Percentiles rank a stretch among this genome's conserved stretches.
Evolutionary conservation across 2,329 filamentous ascomycete species (phyloP).

Genomic region (Scytalidium sp.): DNA sequence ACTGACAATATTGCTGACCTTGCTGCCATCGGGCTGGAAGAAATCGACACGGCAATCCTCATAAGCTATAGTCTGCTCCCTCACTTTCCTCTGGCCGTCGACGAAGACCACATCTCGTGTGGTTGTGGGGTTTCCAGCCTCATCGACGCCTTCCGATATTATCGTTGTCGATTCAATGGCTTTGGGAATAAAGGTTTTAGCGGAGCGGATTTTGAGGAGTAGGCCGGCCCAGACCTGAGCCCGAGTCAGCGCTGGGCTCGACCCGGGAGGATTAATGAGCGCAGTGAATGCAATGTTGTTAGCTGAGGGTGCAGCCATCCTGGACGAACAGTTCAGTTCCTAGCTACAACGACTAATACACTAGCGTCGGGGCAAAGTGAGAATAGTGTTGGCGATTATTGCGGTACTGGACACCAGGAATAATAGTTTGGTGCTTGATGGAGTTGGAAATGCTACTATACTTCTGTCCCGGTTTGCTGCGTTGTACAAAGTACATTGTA

Average conservation of each 20-base stretch:
- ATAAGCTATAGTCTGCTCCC: conserved; percentile 20
- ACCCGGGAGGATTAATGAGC: conserved; percentile 31
- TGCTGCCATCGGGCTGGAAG: conserved; percentile 15
- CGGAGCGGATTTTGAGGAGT: conserved; percentile 23
- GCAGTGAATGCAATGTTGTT: conserved; percentile 33
- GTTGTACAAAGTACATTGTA: no score
- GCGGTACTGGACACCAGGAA: no score
- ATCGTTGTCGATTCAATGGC: conserved; percentile 21
- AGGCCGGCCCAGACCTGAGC: conserved; percentile 34
- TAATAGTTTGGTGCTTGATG: no score
- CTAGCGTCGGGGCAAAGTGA: no score
- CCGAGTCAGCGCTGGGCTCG: conserved; percentile 24
- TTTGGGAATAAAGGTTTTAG: conserved; percentile 24
- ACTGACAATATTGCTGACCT: conserved; percentile 29
- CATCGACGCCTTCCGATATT: conserved; percentile 13
- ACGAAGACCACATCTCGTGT: conserved; percentile 24
- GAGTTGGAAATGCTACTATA: no score
- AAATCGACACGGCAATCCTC: conserved; percentile 25
- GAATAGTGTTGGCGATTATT: no score
- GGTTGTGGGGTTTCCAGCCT: conserved; percentile 13
- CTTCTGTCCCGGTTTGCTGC: no score
- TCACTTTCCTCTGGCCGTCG: conserved; percentile 18
- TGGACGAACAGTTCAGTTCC: no score
- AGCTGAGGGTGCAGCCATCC: background rate
- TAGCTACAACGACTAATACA: no score